Conservation (phyloP, 2,329 filamentous ascomycete species). For the Fusarium penzigii region DNA sequence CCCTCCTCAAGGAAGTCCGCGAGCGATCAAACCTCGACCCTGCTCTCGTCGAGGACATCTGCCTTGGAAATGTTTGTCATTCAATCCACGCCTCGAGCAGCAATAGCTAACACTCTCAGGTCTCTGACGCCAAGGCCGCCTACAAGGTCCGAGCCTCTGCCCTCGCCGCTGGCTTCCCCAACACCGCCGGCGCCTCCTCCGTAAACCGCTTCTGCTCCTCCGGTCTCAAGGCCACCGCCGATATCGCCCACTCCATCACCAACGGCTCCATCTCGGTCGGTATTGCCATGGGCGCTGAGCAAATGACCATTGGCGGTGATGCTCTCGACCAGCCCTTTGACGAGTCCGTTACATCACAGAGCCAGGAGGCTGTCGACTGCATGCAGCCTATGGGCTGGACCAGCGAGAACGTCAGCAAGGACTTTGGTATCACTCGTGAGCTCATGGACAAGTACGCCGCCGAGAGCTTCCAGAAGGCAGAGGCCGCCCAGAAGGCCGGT, state of each 20-base stretch:
- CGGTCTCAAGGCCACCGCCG: constrained; percentile 90
- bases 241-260: constrained; percentile 87
- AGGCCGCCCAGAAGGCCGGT: constrained; percentile 86
- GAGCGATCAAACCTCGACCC: constrained; percentile 77
- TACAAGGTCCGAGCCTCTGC: constrained; percentile 89
- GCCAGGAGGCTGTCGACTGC: constrained; percentile 80
- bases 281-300: constrained; percentile 84
- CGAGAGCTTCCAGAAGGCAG: constrained; percentile 84
- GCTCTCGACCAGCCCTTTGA: constrained; percentile 72
- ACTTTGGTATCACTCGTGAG: constrained; percentile 83
- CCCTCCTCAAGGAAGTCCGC: constrained; percentile 75
- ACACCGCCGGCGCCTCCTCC: constrained; percentile 78
- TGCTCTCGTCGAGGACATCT: constrained; percentile 82
- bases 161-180: constrained; percentile 90
- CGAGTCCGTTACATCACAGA: constrained; percentile 68
- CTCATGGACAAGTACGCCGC: constrained; percentile 83
- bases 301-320: constrained; percentile 78
- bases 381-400: constrained; percentile 98
- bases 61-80: constrained; percentile 76
- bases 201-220: constrained; percentile 98
- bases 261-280: constrained; percentile 82
- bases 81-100: neutral
- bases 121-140: constrained; percentile 80
- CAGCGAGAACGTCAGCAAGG: constrained; percentile 89
- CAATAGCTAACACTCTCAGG: constrained; percentile 45